Conservation (phyloP, 2,329 filamentous ascomycete species). For the Diaporthe capsici region DNA sequence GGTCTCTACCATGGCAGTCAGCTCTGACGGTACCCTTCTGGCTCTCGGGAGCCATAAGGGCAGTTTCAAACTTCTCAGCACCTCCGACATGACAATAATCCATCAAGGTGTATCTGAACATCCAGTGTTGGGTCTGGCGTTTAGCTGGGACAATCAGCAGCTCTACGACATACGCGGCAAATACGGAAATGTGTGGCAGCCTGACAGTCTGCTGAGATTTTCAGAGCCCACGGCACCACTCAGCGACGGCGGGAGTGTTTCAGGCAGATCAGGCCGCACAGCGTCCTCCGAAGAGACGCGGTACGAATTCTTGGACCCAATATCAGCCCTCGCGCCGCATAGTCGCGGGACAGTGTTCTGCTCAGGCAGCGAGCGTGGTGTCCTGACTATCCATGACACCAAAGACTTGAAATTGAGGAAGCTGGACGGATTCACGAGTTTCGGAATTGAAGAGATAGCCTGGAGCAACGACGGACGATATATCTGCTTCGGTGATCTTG, state of each 20-base stretch:
- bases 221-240: background rate
- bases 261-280: background rate
- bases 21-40: background rate
- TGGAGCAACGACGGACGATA: background rate
- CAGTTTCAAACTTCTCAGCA: background rate
- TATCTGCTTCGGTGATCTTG: background rate
- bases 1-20: background rate
- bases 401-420: background rate
- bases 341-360: background rate
- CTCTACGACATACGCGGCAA: conserved; percentile 45
- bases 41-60: background rate
- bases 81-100: conserved; percentile 44
- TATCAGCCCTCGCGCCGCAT: background rate
- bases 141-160: conserved; percentile 44
- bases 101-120: conserved; percentile 45
- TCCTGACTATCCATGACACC: background rate
- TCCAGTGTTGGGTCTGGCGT: conserved; percentile 37
- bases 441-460: background rate
- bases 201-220: conserved; percentile 39
- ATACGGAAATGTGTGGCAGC: conserved; percentile 47
- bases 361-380: background rate
- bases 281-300: background rate
- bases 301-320: background rate
- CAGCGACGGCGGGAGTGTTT: background rate
- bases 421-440: background rate